Conservation (phyloP, 1,284 basidiomycete species). For the Tausonia pullulans region DNA sequence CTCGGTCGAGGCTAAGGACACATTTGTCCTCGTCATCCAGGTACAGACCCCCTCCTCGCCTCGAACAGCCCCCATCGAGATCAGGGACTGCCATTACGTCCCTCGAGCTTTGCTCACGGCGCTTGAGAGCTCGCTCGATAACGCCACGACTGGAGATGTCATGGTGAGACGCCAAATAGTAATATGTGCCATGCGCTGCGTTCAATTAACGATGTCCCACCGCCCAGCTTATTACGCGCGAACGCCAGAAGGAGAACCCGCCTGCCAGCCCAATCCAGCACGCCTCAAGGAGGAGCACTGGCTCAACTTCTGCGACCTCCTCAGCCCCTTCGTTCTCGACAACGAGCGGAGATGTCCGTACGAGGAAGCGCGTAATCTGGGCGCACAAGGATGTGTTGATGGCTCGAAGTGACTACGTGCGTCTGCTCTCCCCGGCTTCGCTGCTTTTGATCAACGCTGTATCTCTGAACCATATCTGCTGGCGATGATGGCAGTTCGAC, state of each 20-base stretch:
- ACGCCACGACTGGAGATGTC: constrained; percentile 42
- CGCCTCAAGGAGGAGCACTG: constrained; percentile 22
- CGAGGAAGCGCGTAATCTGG: constrained; percentile 59
- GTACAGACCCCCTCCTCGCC: constrained; percentile 50
- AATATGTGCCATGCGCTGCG: too few species aligned
- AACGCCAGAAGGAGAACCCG: constrained; percentile 15
- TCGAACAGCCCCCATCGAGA: too few species aligned
- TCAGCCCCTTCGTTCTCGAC: constrained; percentile 37
- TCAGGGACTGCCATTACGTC: too few species aligned
- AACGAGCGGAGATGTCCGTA: constrained; percentile 27
- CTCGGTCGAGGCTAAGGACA: constrained; percentile 48
- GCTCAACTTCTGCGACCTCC: constrained; percentile 37
- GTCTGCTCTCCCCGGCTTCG: too few species aligned
- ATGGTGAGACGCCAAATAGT: neutral
- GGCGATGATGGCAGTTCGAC: constrained; percentile 38
- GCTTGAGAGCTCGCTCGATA: constrained; percentile 24
- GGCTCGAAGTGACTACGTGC: constrained; percentile 54
- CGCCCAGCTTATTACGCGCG: constrained; percentile 18
- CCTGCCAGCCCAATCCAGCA: constrained; percentile 26
- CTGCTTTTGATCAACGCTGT: too few species aligned
- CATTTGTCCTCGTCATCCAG: constrained; percentile 56
- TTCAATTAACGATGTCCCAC: too few species aligned
- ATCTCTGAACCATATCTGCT: too few species aligned
- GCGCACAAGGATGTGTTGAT: constrained; percentile 67
- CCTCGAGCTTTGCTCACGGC: constrained; percentile 26